Evolutionary conservation across 208 protist genomes (phyloP).

Genomic region (Acanthamoeba lenticulata): DNA sequence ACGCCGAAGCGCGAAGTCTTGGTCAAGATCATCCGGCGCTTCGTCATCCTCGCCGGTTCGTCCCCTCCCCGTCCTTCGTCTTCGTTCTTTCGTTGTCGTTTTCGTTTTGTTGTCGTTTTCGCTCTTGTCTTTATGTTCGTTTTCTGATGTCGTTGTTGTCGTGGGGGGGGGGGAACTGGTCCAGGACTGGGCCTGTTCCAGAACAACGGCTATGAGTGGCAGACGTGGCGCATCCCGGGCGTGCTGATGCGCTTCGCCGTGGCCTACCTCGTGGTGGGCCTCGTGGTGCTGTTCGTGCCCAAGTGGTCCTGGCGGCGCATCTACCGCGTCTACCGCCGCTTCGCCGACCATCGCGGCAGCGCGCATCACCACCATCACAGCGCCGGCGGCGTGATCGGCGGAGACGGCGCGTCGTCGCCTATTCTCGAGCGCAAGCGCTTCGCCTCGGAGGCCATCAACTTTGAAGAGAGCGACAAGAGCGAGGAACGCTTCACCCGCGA

Average conservation of each 20-base stretch:
- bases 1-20: not conserved
- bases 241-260: constrained; percentile 76
- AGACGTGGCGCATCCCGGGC: constrained; percentile 75
- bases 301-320: not conserved
- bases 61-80: not conserved
- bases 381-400: not conserved
- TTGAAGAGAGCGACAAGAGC: not conserved
- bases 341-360: not conserved
- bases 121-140: too few relatives aligned
- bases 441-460: not conserved
- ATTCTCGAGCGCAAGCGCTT: not conserved
- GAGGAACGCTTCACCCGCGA: not conserved
- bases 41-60: constrained; percentile 19
- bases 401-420: not conserved
- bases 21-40: constrained; percentile 35
- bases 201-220: constrained; percentile 73
- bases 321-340: not conserved
- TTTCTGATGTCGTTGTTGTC: too few relatives aligned
- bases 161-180: too few relatives aligned
- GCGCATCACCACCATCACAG: not conserved
- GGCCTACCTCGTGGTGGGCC: constrained; percentile 65
- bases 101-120: constrained; percentile 11
- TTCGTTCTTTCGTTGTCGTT: not conserved
- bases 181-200: constrained; percentile 72
- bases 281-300: constrained; percentile 69